Conservation (phyloP, 208 protist genomes). For the Trypanosoma platydactyli region DNA sequence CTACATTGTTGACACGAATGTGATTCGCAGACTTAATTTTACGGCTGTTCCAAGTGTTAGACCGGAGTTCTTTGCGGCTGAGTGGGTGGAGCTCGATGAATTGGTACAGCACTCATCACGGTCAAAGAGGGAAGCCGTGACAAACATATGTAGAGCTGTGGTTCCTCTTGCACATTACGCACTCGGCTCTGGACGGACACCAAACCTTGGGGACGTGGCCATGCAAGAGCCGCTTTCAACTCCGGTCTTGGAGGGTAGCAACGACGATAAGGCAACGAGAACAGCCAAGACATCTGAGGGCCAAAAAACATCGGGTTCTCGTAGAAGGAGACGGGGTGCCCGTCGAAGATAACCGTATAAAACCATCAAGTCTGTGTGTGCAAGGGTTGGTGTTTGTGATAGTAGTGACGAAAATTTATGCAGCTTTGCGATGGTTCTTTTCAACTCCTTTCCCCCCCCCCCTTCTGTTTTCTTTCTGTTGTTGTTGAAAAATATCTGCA, state of each 20-base stretch:
- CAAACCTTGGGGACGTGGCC: neutral
- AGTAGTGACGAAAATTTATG: no score
- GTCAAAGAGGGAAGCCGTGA: slow-evolving; percentile 34
- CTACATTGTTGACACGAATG: slow-evolving; percentile 22
- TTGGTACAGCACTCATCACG: slow-evolving; percentile 29
- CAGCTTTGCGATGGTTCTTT: no score
- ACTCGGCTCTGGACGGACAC: neutral
- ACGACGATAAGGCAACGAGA: neutral
- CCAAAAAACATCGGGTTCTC: no score
- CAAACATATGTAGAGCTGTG: slow-evolving; percentile 35
- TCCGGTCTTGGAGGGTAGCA: neutral
- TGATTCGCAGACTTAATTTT: slow-evolving; percentile 18
- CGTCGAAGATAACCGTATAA: no score
- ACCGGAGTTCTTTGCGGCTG: slow-evolving; percentile 28
- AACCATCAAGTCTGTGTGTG: no score
- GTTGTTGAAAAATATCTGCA: no score
- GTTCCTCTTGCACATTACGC: neutral
- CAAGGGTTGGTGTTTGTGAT: no score
- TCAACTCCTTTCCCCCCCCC: no score
- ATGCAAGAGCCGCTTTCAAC: neutral
- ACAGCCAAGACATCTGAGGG: neutral
- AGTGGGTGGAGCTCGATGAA: slow-evolving; percentile 36
- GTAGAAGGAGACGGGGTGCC: no score
- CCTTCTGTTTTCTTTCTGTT: no score
- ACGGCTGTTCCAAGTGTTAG: slow-evolving; percentile 4